Conservation (phyloP, 441 rosid species). For the Aquilaria agallochum region DNA sequence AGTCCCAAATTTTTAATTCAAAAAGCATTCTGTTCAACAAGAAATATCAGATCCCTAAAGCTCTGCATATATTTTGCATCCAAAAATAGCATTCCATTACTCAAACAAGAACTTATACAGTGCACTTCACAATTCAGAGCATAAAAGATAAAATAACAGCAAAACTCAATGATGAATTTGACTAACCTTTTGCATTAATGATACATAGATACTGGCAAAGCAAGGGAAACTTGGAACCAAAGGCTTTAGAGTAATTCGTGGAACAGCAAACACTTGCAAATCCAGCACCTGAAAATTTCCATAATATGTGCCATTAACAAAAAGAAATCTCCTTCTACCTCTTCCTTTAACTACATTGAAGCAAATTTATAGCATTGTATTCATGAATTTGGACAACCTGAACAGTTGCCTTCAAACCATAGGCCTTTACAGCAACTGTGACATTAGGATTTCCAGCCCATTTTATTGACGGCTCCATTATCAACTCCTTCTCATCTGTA, state of each 20-base stretch:
- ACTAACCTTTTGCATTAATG: slow-evolving; percentile 95
- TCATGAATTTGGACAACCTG: slow-evolving; percentile 51
- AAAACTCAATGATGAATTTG: background rate
- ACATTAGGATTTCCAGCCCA: slow-evolving; percentile 95
- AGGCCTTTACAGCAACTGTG: slow-evolving; percentile 75
- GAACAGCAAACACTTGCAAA: slow-evolving; percentile 85
- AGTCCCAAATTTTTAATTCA: too few species aligned
- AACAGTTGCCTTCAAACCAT: slow-evolving; percentile 87
- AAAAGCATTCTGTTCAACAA: too few species aligned
- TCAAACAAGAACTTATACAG: too few species aligned
- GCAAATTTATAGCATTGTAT: background rate
- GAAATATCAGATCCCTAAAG: too few species aligned
- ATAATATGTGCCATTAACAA: slow-evolving; percentile 16
- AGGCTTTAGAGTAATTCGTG: slow-evolving; percentile 95
- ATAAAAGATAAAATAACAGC: too few species aligned
- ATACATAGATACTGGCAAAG: slow-evolving; percentile 79
- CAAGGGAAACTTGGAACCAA: slow-evolving; percentile 96
- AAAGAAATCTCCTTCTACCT: slow-evolving; percentile 1
- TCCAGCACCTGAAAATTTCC: slow-evolving; percentile 60
- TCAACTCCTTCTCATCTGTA: slow-evolving; percentile 95
- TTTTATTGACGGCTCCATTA: slow-evolving; percentile 91
- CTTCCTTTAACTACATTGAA: background rate
- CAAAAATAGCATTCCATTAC: too few species aligned
- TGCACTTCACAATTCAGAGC: too few species aligned
- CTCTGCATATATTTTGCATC: too few species aligned